phyloP scores from a whole-genome alignment of 148 eudicot genomes.

The Camellia sinensis region DNA sequence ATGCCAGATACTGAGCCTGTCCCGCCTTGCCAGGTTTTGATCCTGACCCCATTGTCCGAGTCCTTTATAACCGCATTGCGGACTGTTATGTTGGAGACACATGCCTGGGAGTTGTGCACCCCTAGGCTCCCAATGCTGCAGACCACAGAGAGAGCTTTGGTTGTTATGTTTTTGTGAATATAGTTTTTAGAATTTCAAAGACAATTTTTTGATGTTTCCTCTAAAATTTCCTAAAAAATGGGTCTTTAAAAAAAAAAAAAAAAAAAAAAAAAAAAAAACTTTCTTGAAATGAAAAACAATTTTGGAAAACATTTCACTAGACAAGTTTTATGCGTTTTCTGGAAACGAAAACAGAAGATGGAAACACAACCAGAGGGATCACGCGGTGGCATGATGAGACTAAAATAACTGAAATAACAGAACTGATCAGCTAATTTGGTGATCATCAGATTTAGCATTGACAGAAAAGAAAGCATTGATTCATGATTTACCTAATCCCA shows the following conservation, averaged over 20 bases:
- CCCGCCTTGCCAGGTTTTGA: slow-evolving; percentile 99
- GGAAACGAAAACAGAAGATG: too few species aligned
- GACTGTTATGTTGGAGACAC: slow-evolving; percentile 83
- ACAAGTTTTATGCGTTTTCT: too few species aligned
- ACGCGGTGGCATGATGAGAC: background rate
- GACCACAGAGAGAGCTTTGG: background rate
- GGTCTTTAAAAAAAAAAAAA: too few species aligned
- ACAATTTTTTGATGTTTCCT: too few species aligned
- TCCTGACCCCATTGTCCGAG: slow-evolving; percentile 86
- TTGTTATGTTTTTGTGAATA: background rate
- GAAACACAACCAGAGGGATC: too few species aligned
- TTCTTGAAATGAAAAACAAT: too few species aligned
- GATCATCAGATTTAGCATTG: background rate
- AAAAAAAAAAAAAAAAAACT: too few species aligned
- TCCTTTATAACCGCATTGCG: slow-evolving; percentile 62
- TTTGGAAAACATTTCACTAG: too few species aligned
- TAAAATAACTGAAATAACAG: background rate
- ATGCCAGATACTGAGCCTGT: slow-evolving; percentile 73
- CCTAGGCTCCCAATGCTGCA: slow-evolving; percentile 93
- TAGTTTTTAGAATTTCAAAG: too few species aligned
- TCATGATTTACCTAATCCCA: slow-evolving; percentile 69
- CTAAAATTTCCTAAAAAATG: too few species aligned
- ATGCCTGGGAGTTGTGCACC: slow-evolving; percentile 71
- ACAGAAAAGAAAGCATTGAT: background rate
- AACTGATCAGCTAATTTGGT: background rate